Evolutionary conservation across 768 basidiomycete genomes (phyloP).

Genomic region (Boletus vinaceobasis): DNA sequence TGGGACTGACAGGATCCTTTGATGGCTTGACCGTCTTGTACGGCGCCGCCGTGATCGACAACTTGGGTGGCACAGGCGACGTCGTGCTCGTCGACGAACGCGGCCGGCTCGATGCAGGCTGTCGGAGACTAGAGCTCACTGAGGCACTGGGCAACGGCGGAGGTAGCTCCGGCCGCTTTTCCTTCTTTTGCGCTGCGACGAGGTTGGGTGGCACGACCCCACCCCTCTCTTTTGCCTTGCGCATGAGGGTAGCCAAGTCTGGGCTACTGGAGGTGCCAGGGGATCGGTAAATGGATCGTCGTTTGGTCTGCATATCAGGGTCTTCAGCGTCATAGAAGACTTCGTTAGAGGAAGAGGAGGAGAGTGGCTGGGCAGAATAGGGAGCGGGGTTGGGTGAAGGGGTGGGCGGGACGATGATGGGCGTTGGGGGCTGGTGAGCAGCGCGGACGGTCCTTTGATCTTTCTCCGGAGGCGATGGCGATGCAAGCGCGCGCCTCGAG

Average conservation of each 20-base stretch:
- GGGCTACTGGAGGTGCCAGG: slow-evolving; percentile 89
- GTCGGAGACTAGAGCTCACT: slow-evolving; percentile 24
- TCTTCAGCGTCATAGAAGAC: slow-evolving; percentile 66
- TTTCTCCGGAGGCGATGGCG: slow-evolving; percentile 38
- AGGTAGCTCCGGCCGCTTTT: slow-evolving; percentile 37
- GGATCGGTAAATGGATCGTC: slow-evolving; percentile 83
- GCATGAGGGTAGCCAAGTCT: slow-evolving; percentile 81
- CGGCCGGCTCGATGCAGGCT: slow-evolving; percentile 31
- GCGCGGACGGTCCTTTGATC: slow-evolving; percentile 36
- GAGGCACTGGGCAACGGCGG: slow-evolving; percentile 42
- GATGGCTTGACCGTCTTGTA: slow-evolving; percentile 20
- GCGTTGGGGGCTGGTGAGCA: slow-evolving; percentile 50
- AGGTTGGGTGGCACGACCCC: slow-evolving; percentile 37
- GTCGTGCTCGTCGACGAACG: slow-evolving; percentile 43
- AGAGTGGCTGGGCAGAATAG: slow-evolving; percentile 29
- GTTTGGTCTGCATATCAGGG: slow-evolving; percentile 64
- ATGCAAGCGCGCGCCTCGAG: slow-evolving; percentile 36
- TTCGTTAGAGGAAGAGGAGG: slow-evolving; percentile 56
- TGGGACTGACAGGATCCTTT: slow-evolving; percentile 33
- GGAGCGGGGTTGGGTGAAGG: slow-evolving; percentile 47
- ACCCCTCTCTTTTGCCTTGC: slow-evolving; percentile 76
- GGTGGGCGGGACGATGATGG: slow-evolving; percentile 64
- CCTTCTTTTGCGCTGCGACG: slow-evolving; percentile 28
- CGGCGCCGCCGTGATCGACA: slow-evolving; percentile 34
- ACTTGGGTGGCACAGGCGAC: slow-evolving; percentile 29